Base-by-base conservation (phyloP, 352 stramenopile species). In the Pseudoperonospora humuli region DNA sequence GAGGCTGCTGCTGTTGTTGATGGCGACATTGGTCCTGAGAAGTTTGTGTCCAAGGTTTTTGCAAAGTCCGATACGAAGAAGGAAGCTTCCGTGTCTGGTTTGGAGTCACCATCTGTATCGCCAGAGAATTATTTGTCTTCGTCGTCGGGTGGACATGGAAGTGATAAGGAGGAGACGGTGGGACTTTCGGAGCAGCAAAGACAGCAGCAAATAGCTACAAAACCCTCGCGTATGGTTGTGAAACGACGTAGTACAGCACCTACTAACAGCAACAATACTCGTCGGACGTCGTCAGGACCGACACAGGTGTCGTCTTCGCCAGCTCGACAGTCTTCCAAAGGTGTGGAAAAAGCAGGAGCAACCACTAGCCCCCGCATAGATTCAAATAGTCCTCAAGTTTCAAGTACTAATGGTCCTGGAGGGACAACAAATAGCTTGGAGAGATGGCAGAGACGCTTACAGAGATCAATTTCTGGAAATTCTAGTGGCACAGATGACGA, bases 181-280 rank as follows among this genome's bases (percentile, higher is more conserved):
- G 46, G 35, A 19, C 34, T 43, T 5, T 17, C 31, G 19, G 44
- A 51, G 24, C 44, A 69, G 10, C 41, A 54, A 18, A 49, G 45
- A 32, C 41, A 58, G 45, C 48, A 66, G 5, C 27, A 53, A 20
- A 24, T 57, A 40, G 19, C 50, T 1, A 63, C 43, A 27, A 77
- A 77, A 25, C 69, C 66, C 11, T 81, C 69, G 5, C 54, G 69
- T 9, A 77, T 77, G 64, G 69, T 77, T 7, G 66, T 77, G 10
- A 77, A 77, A 50, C 50, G 66, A 20, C 54, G 66, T 11, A 54
- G 54, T 34, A 70, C 61, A 40, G 60, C 45, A 3, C 55, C 61
- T 9, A 36, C 33, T 4, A 60, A 35, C 39, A 62, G 38, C 38
- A 57, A 28, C 17, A 66, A 39, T 18, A 31, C 43, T 10, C 40